Evolutionary conservation across 2,329 filamentous ascomycete species (phyloP).

Genomic region (Beauveria brongniartii): DNA sequence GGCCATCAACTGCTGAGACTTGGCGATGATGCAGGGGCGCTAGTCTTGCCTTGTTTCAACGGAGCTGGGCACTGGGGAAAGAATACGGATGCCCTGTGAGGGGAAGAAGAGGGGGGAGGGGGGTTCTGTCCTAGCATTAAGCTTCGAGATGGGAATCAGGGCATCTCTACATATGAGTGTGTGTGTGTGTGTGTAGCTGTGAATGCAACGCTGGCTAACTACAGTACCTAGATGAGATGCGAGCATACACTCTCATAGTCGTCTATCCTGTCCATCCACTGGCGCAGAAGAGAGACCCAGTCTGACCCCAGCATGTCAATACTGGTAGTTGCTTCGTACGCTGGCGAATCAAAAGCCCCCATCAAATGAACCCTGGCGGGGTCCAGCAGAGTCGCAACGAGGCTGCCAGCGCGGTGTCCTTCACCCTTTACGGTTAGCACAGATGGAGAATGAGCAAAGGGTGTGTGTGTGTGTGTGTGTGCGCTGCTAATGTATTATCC

Average conservation of each 20-base stretch:
- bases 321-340: not conserved
- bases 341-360: not conserved
- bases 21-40: not conserved
- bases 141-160: not conserved
- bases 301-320: not conserved
- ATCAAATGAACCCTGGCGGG: not conserved
- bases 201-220: not conserved
- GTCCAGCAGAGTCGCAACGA: not conserved
- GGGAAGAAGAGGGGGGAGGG: not conserved
- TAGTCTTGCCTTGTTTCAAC: constrained; percentile 8
- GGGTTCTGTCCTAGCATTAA: not conserved
- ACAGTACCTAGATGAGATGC: not conserved
- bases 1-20: not conserved
- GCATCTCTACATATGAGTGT: not conserved
- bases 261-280: constrained; percentile 6
- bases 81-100: not conserved
- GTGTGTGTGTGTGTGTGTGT: not conserved
- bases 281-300: not conserved
- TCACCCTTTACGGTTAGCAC: not conserved
- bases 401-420: constrained; percentile 11
- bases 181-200: not conserved
- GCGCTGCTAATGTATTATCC: not conserved
- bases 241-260: not conserved
- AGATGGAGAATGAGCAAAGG: not conserved
- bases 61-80: not conserved